A percentile compares a stretch with the other conserved stretches of the same genome.
These are phyloP conservation scores for Scenedesmus sp. DNA, from an alignment of 163 green algal species.

Conservation along the genomic window DNA sequence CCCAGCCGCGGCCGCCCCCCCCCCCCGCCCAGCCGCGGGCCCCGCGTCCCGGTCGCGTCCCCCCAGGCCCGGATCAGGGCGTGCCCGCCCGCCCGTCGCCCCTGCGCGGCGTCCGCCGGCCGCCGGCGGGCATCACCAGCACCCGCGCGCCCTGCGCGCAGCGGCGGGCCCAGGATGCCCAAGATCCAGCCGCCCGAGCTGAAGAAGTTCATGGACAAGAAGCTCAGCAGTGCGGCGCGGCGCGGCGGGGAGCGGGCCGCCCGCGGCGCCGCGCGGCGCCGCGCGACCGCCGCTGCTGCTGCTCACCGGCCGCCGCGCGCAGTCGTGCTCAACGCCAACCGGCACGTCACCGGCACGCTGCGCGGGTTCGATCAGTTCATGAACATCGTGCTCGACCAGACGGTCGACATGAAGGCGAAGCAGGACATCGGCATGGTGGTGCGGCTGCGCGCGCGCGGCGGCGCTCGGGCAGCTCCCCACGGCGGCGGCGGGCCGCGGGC, in stretches of 20 bases:
- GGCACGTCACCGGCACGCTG: slow-evolving; percentile 94
- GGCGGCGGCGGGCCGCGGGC: neutral
- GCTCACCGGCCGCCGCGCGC: slow-evolving; percentile 30
- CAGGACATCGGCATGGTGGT: slow-evolving; percentile 98
- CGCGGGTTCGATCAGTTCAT: slow-evolving; percentile 99
- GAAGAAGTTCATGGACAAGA: slow-evolving; percentile 99
- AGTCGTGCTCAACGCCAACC: slow-evolving; percentile 97
- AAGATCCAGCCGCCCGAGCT: slow-evolving; percentile 96
- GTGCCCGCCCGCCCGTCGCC: no score
- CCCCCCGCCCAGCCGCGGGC: no score
- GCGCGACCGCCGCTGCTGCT: neutral
- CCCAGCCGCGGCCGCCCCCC: no score
- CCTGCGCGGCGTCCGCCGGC: no score
- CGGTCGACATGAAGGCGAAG: slow-evolving; percentile 91
- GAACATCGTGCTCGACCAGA: slow-evolving; percentile 98
- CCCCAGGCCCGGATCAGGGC: no score
- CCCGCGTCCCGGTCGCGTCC: no score
- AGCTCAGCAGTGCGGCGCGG: slow-evolving; percentile 83
- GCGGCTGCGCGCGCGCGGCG: slow-evolving; percentile 1
- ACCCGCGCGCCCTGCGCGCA: neutral
- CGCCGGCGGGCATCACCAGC: no score
- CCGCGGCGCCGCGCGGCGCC: neutral
- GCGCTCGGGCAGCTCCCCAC: no score
- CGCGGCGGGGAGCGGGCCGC: neutral
- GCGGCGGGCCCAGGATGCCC: slow-evolving; percentile 65